A percentile compares a stretch with the other conserved stretches of the same genome.
phyloP scores from a whole-genome alignment of 2,329 filamentous ascomycete genomes.

The Teratosphaeria epicoccoides region DNA sequence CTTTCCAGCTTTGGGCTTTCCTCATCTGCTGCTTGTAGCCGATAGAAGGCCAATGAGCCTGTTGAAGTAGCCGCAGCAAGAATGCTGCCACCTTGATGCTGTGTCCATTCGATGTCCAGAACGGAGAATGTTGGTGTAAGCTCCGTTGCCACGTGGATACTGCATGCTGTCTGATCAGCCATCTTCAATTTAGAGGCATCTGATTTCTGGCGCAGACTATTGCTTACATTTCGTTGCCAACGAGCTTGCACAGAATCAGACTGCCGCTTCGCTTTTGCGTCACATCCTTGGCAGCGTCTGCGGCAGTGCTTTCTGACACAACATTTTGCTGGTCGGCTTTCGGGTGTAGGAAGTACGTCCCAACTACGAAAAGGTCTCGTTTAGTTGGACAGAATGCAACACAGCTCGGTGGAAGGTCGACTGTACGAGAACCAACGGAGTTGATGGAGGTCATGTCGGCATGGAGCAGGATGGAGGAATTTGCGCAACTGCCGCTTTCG shows the following conservation, averaged over 20 bases:
- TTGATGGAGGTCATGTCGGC: conserved; percentile 19
- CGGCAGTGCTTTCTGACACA: background rate
- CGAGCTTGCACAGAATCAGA: conserved; percentile 54
- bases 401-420: conserved; percentile 65
- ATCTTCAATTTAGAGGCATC: background rate
- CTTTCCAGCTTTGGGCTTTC: background rate
- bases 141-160: conserved; percentile 10
- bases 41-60: conserved; percentile 57
- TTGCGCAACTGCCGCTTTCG: background rate
- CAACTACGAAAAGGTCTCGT: conserved; percentile 61
- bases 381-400: conserved; percentile 59
- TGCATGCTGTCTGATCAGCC: conserved; percentile 17
- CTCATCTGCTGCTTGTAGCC: conserved; percentile 23
- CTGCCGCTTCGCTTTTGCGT: conserved; percentile 53
- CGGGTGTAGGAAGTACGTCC: conserved; percentile 69
- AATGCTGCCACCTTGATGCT: conserved; percentile 32
- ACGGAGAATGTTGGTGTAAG: conserved; percentile 30
- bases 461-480: background rate
- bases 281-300: background rate
- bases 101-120: conserved; percentile 75
- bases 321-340: conserved; percentile 7
- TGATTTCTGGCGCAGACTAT: background rate
- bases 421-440: conserved; percentile 40
- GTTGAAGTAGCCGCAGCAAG: conserved; percentile 72
- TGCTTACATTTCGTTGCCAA: conserved; percentile 46